These are phyloP conservation scores for Cnidoscolus chayamansa DNA, from an alignment of 441 rosid genomes.

Conservation along the genomic window DNA sequence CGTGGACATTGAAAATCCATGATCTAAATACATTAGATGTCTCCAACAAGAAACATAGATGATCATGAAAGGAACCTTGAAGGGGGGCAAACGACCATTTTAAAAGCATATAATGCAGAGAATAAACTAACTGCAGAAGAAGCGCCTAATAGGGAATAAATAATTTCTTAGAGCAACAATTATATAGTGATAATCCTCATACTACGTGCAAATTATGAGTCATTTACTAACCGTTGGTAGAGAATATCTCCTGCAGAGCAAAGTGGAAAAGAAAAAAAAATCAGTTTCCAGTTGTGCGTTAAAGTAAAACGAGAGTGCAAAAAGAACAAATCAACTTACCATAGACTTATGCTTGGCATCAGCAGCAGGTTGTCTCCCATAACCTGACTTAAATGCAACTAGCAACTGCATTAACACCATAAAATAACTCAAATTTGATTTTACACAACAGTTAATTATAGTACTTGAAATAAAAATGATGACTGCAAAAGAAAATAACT, in stretches of 20 bases:
- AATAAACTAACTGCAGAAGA: not conserved
- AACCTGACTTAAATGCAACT: constrained; percentile 23
- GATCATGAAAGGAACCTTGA: not conserved
- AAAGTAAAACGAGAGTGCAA: constrained; percentile 12
- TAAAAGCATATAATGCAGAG: not conserved
- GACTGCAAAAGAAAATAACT: not conserved
- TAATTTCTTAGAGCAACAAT: not conserved
- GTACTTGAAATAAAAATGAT: not conserved
- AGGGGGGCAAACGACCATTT: not conserved
- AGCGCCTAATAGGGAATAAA: not conserved
- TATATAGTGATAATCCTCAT: not conserved
- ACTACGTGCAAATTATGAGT: not conserved
- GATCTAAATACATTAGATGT: not conserved
- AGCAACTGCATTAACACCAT: constrained; percentile 38
- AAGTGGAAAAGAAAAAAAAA: constrained; percentile 21
- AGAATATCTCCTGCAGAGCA: constrained; percentile 46
- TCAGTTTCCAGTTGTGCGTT: constrained; percentile 26
- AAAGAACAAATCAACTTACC: constrained; percentile 29
- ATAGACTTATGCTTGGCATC: constrained; percentile 27
- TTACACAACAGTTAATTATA: not conserved
- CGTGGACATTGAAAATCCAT: not conserved
- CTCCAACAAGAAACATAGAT: not conserved
- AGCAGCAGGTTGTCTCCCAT: constrained; percentile 27
- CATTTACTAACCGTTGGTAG: constrained; percentile 51
- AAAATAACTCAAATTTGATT: constrained; percentile 22